Evolutionary conservation across 225 moss, liverwort and hornwort species (phyloP).

Genomic region (Straminergon stramineum): DNA sequence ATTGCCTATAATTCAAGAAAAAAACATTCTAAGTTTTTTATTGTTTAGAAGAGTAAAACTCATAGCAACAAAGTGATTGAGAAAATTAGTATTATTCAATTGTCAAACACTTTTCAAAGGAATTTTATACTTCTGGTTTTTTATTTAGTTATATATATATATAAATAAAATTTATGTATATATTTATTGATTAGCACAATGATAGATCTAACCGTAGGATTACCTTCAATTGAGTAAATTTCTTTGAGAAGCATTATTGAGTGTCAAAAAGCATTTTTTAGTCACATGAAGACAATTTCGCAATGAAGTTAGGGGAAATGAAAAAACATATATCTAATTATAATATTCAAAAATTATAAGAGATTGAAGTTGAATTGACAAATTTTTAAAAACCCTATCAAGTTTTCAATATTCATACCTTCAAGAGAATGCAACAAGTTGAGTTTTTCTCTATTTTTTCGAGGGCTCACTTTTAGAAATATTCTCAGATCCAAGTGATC

Average conservation of each 20-base stretch:
- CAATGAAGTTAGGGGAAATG: background rate
- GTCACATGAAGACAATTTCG: background rate
- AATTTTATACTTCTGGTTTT: background rate
- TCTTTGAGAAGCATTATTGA: background rate
- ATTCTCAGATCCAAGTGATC: background rate
- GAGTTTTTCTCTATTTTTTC: background rate
- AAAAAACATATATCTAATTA: background rate
- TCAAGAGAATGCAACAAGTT: background rate
- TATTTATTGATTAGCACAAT: background rate
- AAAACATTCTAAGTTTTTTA: background rate
- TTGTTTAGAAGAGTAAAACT: background rate
- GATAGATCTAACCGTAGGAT: background rate
- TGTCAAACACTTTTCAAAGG: background rate
- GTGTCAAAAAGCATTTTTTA: background rate
- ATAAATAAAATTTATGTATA: background rate
- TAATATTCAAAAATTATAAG: background rate
- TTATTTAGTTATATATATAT: too few relatives aligned
- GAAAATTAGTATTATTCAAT: background rate
- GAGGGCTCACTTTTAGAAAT: fast-evolving
- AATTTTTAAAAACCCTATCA: fast-evolving
- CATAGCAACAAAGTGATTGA: background rate
- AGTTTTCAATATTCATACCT: background rate
- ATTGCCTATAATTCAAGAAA: background rate
- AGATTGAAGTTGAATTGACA: background rate
- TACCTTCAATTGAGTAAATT: fast-evolving